phyloP scores from a whole-genome alignment of 345 rosid species.

The Lagerstroemia speciosa region DNA sequence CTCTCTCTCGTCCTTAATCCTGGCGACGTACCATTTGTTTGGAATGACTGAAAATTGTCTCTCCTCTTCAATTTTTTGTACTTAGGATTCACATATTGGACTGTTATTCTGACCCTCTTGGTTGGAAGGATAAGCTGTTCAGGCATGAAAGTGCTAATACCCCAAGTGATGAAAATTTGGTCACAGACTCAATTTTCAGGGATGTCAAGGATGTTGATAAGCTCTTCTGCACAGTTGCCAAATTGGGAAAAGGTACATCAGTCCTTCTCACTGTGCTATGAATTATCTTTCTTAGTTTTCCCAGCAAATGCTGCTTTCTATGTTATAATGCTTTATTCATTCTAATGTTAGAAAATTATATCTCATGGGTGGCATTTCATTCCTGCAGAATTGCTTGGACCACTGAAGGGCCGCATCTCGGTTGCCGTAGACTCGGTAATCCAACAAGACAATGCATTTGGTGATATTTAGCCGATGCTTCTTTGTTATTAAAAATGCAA shows the following conservation, averaged over 20 bases:
- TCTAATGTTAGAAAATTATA: neutral
- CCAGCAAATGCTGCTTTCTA: neutral
- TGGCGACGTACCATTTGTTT: neutral
- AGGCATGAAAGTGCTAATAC: slow-evolving; percentile 16
- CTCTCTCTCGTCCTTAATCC: neutral
- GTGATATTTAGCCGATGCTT: neutral
- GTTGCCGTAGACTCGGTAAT: slow-evolving; percentile 81
- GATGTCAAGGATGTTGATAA: slow-evolving; percentile 56
- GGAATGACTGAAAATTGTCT: neutral
- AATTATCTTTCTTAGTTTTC: neutral
- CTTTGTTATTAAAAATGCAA: neutral
- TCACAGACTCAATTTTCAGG: slow-evolving; percentile 21
- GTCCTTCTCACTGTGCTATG: neutral
- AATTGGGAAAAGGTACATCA: slow-evolving; percentile 54
- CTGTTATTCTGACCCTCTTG: slow-evolving; percentile 79
- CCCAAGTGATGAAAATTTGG: slow-evolving; percentile 22
- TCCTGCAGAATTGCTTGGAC: slow-evolving; percentile 54
- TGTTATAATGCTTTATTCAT: neutral
- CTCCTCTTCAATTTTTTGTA: slow-evolving; percentile 1
- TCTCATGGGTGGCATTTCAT: slow-evolving; percentile 13
- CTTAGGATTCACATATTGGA: slow-evolving; percentile 74
- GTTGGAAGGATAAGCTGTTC: slow-evolving; percentile 49
- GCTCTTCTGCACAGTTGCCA: slow-evolving; percentile 48
- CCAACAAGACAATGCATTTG: neutral
- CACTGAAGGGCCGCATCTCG: slow-evolving; percentile 50